Conservation (phyloP, 441 rosid species). For the Gossypium gossypioides region DNA sequence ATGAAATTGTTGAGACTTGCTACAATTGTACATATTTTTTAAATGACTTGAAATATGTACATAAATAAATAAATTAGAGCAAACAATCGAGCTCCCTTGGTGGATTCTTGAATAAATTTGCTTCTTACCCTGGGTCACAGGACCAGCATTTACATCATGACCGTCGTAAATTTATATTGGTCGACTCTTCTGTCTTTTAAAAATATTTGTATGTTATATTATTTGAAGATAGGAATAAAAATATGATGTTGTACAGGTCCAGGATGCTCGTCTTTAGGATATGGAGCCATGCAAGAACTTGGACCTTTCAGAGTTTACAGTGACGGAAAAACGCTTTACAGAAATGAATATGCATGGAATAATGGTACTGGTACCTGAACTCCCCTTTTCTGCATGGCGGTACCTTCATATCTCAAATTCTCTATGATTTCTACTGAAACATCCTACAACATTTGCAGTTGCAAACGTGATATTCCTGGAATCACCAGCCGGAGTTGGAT, state of each 20-base stretch:
- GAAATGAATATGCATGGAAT: conserved; percentile 28
- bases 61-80: not conserved
- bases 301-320: conserved; percentile 32
- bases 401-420: not conserved
- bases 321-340: conserved; percentile 20
- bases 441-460: conserved; percentile 7
- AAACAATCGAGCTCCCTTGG: not conserved
- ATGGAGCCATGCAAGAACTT: conserved; percentile 34
- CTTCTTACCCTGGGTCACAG: not conserved
- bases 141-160: not conserved
- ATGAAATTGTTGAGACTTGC: not conserved
- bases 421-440: not conserved
- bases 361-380: conserved; percentile 25
- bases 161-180: not conserved
- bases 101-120: not conserved
- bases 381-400: not conserved
- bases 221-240: no score
- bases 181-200: not conserved
- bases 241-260: conserved; percentile 19
- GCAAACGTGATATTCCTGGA: conserved; percentile 32
- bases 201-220: not conserved
- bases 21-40: not conserved
- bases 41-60: no score
- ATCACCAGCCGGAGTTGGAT: conserved; percentile 35
- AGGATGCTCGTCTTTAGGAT: conserved; percentile 33